Percentiles rank a stretch among this genome's conserved stretches.
Conservation (phyloP, 495 filamentous ascomycete species). For the Choiromyces venosus region DNA sequence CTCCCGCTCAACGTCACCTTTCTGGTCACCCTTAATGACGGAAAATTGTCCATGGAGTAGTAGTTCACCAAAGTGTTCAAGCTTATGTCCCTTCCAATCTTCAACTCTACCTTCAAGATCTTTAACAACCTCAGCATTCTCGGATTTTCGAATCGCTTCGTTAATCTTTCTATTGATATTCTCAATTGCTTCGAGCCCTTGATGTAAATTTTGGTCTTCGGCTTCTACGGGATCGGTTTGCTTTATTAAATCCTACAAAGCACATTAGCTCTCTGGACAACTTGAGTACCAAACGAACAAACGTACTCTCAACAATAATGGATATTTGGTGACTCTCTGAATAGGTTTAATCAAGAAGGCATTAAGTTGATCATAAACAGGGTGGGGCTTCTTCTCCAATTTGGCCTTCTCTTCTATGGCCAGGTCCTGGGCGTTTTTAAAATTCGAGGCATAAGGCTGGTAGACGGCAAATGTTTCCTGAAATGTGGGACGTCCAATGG, state of each 20-base stretch:
- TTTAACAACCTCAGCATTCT: slow-evolving; percentile 68
- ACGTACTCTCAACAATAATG: slow-evolving; percentile 75
- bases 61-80: slow-evolving; percentile 84
- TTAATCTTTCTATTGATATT: slow-evolving; percentile 76
- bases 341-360: slow-evolving; percentile 95
- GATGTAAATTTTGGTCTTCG: slow-evolving; percentile 67
- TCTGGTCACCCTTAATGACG: slow-evolving; percentile 76
- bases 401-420: slow-evolving; percentile 37
- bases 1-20: slow-evolving; percentile 77
- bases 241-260: slow-evolving; percentile 72
- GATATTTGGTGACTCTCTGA: slow-evolving; percentile 91
- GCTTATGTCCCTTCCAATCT: slow-evolving; percentile 90
- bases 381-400: slow-evolving; percentile 37
- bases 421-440: slow-evolving; percentile 40
- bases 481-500: slow-evolving; percentile 29
- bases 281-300: background rate
- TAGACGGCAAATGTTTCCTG: slow-evolving; percentile 84
- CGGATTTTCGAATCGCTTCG: slow-evolving; percentile 79
- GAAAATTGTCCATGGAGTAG: slow-evolving; percentile 88
- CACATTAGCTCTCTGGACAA: slow-evolving; percentile 3
- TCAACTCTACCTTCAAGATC: slow-evolving; percentile 82
- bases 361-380: slow-evolving; percentile 52
- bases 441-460: slow-evolving; percentile 91
- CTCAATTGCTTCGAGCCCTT: slow-evolving; percentile 62
- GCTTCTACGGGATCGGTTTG: slow-evolving; percentile 67